Evolutionary conservation across 352 stramenopile species (phyloP).

Genomic region (Globisporangium okanoganense): DNA sequence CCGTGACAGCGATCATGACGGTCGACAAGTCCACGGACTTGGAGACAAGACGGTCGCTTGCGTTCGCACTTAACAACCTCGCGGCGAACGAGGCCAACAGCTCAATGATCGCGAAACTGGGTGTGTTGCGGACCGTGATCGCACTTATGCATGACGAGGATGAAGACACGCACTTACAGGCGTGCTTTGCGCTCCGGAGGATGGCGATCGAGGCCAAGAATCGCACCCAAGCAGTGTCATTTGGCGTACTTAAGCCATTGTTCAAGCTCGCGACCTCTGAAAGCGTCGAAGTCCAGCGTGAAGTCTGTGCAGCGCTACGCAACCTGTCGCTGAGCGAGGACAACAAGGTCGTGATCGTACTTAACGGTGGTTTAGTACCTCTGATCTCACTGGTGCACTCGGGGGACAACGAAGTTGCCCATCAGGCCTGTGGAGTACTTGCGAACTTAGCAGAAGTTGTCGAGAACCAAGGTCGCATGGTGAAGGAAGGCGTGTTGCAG

Average conservation of each 20-base stretch:
- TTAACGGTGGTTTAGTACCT: constrained; percentile 75
- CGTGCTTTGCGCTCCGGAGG: constrained; percentile 89
- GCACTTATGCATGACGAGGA: constrained; percentile 85
- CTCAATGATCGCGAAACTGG: constrained; percentile 78
- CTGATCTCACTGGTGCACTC: constrained; percentile 89
- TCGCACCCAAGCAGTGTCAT: constrained; percentile 90
- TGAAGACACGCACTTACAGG: constrained; percentile 92
- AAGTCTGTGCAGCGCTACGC: constrained; percentile 89
- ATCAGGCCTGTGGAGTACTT: constrained; percentile 89
- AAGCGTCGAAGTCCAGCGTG: constrained; percentile 90
- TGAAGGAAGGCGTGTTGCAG: constrained; percentile 93
- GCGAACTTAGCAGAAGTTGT: constrained; percentile 93
- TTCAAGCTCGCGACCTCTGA: constrained; percentile 83
- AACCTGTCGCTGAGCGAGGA: constrained; percentile 92
- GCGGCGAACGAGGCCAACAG: constrained; percentile 91
- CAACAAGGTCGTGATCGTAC: constrained; percentile 92
- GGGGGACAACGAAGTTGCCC: constrained; percentile 87
- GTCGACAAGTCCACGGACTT: constrained; percentile 83
- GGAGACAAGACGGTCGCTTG: constrained; percentile 89
- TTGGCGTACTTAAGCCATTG: constrained; percentile 88
- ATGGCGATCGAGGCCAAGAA: constrained; percentile 90
- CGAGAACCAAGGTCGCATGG: constrained; percentile 95
- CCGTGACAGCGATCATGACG: constrained; percentile 86
- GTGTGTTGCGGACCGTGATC: constrained; percentile 83
- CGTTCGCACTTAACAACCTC: constrained; percentile 95